Evolutionary conservation across 257 asterid genomes (phyloP).

Genomic region (Scutellaria barbata): DNA sequence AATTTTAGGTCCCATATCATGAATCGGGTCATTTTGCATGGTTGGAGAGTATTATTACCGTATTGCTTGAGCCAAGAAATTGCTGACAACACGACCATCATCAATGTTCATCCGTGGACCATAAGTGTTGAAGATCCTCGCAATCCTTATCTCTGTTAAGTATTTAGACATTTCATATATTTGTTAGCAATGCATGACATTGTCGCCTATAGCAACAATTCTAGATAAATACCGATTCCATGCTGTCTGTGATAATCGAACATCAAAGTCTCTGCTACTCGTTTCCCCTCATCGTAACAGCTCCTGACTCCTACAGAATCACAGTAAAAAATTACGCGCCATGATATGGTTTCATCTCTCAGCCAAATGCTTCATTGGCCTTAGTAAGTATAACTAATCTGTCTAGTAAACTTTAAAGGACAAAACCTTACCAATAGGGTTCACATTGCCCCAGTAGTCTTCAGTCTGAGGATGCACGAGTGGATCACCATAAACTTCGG

Average conservation of each 20-base stretch:
- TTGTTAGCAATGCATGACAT: constrained; percentile 21
- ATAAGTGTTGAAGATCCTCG: constrained; percentile 93
- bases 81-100: constrained; percentile 98
- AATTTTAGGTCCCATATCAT: not conserved
- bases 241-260: constrained; percentile 97
- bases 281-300: constrained; percentile 93
- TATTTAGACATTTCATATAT: constrained; percentile 16
- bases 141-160: constrained; percentile 80
- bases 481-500: constrained; percentile 98
- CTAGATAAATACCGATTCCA: constrained; percentile 63
- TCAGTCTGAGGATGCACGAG: constrained; percentile 94
- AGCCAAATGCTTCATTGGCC: not conserved
- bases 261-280: constrained; percentile 98
- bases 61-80: constrained; percentile 95
- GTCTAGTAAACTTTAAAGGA: not conserved
- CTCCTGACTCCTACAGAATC: constrained; percentile 86
- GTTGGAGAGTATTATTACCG: constrained; percentile 55
- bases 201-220: not conserved
- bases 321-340: not conserved
- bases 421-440: constrained; percentile 77
- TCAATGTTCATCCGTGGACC: constrained; percentile 99
- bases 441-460: constrained; percentile 98
- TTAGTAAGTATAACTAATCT: not conserved
- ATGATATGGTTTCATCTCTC: not conserved
- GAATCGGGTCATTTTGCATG: not conserved